Conservation (phyloP, 495 filamentous ascomycete species). For the Pseudoneurospora amorphoporcata region DNA sequence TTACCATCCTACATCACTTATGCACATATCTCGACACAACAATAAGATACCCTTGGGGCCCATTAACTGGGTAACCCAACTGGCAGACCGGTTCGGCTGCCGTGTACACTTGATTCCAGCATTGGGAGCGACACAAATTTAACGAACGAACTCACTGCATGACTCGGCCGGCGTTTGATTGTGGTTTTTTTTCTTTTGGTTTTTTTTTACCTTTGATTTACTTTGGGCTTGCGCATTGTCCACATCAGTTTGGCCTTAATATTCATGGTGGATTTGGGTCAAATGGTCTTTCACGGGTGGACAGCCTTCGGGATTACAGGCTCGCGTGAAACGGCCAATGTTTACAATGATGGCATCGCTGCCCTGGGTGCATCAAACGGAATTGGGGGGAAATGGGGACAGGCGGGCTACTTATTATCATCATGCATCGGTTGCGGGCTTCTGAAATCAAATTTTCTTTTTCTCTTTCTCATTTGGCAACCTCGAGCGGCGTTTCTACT, state of each 20-base stretch:
- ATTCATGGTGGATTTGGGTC: slow-evolving; percentile 11
- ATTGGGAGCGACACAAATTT: slow-evolving; percentile 26
- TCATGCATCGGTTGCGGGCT: slow-evolving; percentile 8
- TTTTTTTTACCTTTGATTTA: not conserved
- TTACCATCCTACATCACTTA: slow-evolving; percentile 5
- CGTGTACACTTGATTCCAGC: slow-evolving; percentile 33
- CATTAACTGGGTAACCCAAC: slow-evolving; percentile 7
- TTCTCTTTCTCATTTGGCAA: slow-evolving; percentile 9
- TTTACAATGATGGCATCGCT: slow-evolving; percentile 28
- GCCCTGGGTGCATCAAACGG: slow-evolving; percentile 10
- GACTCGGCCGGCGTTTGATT: slow-evolving; percentile 32
- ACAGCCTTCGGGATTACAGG: slow-evolving; percentile 11
- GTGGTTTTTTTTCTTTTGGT: slow-evolving; percentile 1
- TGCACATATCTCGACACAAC: slow-evolving; percentile 20
- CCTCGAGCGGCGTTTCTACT: slow-evolving; percentile 3
- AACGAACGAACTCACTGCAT: slow-evolving; percentile 29
- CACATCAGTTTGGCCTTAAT: slow-evolving; percentile 16
- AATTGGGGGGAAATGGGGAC: not conserved
- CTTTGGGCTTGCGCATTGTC: slow-evolving; percentile 11
- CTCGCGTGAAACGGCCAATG: slow-evolving; percentile 22
- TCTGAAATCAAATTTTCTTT: slow-evolving; percentile 7
- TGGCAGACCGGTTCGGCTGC: slow-evolving; percentile 24
- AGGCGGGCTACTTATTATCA: slow-evolving; percentile 9
- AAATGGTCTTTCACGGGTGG: slow-evolving; percentile 17
- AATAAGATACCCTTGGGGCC: slow-evolving; percentile 21